These are phyloP conservation scores for Cryoendolithus antarcticus DNA, from an alignment of 2,329 filamentous ascomycete genomes.

Conservation along the genomic window DNA sequence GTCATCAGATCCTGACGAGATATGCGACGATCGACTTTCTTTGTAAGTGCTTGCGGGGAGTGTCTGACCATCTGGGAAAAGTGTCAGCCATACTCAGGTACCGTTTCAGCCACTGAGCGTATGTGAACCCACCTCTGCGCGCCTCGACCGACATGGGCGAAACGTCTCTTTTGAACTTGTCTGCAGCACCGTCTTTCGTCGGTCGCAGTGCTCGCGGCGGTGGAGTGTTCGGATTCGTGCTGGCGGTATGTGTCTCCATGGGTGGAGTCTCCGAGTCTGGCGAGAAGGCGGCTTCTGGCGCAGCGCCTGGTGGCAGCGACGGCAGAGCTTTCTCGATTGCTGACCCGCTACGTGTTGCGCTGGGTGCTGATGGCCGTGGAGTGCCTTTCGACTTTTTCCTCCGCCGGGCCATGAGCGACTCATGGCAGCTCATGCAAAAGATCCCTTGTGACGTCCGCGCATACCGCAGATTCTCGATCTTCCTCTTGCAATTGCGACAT, in stretches of 20 bases:
- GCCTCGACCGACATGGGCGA: slow-evolving; percentile 25
- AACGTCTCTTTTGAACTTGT: slow-evolving; percentile 19
- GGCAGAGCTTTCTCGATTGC: slow-evolving; percentile 78
- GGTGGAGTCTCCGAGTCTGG: slow-evolving; percentile 43
- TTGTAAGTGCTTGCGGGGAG: slow-evolving; percentile 67
- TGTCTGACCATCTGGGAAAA: slow-evolving; percentile 43
- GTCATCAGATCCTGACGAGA: slow-evolving; percentile 48
- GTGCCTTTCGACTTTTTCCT: slow-evolving; percentile 64
- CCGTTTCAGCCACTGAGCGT: slow-evolving; percentile 14
- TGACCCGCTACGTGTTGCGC: slow-evolving; percentile 9
- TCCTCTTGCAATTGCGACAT: slow-evolving; percentile 95
- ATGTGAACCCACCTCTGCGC: slow-evolving; percentile 19
- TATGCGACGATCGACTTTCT: slow-evolving; percentile 61
- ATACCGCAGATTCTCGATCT: slow-evolving; percentile 97
- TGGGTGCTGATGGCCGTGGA: slow-evolving; percentile 22
- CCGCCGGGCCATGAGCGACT: slow-evolving; percentile 85
- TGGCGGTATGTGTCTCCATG: slow-evolving; percentile 50
- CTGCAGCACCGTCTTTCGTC: slow-evolving; percentile 16
- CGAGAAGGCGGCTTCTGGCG: slow-evolving; percentile 49
- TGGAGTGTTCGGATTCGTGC: slow-evolving; percentile 31
- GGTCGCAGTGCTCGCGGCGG: slow-evolving; percentile 14
- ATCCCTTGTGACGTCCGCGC: slow-evolving; percentile 95
- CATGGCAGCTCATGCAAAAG: slow-evolving; percentile 98
- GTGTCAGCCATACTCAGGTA: slow-evolving; percentile 6
- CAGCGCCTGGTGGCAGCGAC: slow-evolving; percentile 68